Evolutionary conservation across 106 monocot genomes (phyloP).

Genomic region (Chionographis japonica): DNA sequence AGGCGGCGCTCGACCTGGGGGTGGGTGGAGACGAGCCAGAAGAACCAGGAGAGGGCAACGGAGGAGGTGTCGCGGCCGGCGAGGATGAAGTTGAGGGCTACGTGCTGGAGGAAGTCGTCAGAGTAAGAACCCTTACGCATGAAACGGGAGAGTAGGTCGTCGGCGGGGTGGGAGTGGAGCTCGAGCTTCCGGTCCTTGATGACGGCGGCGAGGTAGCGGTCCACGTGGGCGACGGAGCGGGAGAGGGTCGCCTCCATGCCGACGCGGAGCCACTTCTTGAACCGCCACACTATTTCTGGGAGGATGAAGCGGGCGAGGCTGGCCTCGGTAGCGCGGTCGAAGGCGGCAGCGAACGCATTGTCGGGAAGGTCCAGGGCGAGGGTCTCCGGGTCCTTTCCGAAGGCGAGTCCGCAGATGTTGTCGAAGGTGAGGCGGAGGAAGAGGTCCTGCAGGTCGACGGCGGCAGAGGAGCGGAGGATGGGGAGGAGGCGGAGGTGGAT

Average conservation of each 20-base stretch:
- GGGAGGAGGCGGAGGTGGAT: conserved; percentile 52
- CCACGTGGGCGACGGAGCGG: conserved; percentile 49
- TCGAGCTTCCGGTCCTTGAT: conserved; percentile 70
- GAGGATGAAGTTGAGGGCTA: conserved; percentile 86
- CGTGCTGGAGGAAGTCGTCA: conserved; percentile 49
- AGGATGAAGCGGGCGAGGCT: conserved; percentile 65
- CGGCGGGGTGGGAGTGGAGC: conserved; percentile 33
- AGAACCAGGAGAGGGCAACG: conserved; percentile 88
- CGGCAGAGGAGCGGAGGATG: conserved; percentile 23
- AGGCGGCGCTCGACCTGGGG: conserved; percentile 24
- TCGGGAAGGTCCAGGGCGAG: conserved; percentile 51
- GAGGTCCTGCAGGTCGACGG: conserved; percentile 72
- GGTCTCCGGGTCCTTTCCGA: conserved; percentile 83
- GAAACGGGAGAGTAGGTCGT: conserved; percentile 85
- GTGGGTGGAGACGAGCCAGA: conserved; percentile 57
- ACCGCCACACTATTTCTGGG: conserved; percentile 67
- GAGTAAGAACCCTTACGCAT: conserved; percentile 55
- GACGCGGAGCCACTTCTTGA: conserved; percentile 61
- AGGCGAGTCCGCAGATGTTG: conserved; percentile 82
- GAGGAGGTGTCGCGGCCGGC: conserved; percentile 91
- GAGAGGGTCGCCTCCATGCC: conserved; percentile 65
- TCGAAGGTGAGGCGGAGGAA: conserved; percentile 82
- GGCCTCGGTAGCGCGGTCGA: conserved; percentile 88
- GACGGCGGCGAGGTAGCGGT: conserved; percentile 58
- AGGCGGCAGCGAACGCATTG: conserved; percentile 78